phyloP scores from a whole-genome alignment of 306 rosid species.

The Fragaria iinumae region DNA sequence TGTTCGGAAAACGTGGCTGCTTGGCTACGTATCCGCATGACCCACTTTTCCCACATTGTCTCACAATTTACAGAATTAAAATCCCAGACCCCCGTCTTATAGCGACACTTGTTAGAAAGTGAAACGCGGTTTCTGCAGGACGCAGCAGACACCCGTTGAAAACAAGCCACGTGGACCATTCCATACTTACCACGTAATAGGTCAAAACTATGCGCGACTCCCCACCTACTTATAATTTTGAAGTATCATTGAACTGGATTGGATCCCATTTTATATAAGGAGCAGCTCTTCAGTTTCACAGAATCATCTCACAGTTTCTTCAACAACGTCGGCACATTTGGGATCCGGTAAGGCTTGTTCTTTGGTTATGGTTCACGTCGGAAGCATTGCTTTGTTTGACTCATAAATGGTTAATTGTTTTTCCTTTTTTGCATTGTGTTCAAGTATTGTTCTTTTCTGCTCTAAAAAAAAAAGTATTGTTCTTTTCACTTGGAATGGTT shows the following conservation, averaged over 20 bases:
- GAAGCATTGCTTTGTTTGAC: not conserved
- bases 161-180: not conserved
- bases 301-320: not conserved
- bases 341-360: constrained; percentile 4
- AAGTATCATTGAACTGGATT: too few relatives aligned
- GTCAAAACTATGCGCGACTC: not conserved
- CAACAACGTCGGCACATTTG: constrained; percentile 9
- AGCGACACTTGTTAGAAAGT: not conserved
- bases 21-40: not conserved
- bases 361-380: not conserved
- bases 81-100: not conserved
- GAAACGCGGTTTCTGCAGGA: not conserved
- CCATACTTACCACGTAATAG: not conserved
- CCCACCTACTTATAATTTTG: not conserved
- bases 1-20: too few relatives aligned
- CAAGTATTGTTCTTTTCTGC: not conserved
- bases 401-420: not conserved
- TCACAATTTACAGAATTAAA: not conserved
- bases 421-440: not conserved
- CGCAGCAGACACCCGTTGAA: not conserved
- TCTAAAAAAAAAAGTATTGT: too few relatives aligned
- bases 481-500: not conserved
- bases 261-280: not conserved
- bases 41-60: not conserved
- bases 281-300: not conserved